phyloP scores from a whole-genome alignment of 2,329 filamentous ascomycete genomes.

The Penicillium sp. region DNA sequence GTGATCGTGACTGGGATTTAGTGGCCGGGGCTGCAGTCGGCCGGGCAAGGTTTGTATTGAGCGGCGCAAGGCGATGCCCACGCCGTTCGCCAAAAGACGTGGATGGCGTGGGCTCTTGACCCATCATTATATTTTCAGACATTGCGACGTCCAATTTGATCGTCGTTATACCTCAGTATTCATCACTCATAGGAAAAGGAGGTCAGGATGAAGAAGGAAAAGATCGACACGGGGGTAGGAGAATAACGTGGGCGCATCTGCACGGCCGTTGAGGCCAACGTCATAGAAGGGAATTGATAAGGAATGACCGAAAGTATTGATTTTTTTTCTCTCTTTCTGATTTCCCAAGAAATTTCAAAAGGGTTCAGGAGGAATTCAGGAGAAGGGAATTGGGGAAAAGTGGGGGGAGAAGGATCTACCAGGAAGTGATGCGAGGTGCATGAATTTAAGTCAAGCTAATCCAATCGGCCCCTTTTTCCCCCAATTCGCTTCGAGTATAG shows the following conservation, averaged over 20 bases:
- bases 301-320: neutral
- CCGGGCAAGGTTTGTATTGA: slow-evolving; percentile 41
- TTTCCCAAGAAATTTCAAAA: neutral
- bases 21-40: slow-evolving; percentile 17
- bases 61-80: slow-evolving; percentile 36
- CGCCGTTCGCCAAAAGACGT: slow-evolving; percentile 39
- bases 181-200: slow-evolving; percentile 15
- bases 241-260: slow-evolving; percentile 18
- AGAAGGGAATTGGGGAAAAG: neutral
- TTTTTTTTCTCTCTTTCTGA: neutral
- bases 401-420: slow-evolving; percentile 16
- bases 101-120: slow-evolving; percentile 5
- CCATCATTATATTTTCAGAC: slow-evolving; percentile 1
- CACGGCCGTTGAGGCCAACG: slow-evolving; percentile 16
- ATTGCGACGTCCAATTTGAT: neutral
- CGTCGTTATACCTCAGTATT: neutral
- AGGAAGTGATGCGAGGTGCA: slow-evolving; percentile 15
- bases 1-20: slow-evolving; percentile 23
- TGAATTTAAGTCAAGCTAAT: slow-evolving; percentile 8
- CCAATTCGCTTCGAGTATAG: neutral
- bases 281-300: slow-evolving; percentile 7
- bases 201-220: slow-evolving; percentile 18
- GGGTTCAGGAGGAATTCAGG: neutral
- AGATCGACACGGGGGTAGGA: slow-evolving; percentile 15
- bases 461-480: neutral